A percentile compares a stretch with the other conserved stretches of the same genome.
phyloP scores from a whole-genome alignment of 108 stramenopile species.

The Nannochloropsis oceanica region DNA sequence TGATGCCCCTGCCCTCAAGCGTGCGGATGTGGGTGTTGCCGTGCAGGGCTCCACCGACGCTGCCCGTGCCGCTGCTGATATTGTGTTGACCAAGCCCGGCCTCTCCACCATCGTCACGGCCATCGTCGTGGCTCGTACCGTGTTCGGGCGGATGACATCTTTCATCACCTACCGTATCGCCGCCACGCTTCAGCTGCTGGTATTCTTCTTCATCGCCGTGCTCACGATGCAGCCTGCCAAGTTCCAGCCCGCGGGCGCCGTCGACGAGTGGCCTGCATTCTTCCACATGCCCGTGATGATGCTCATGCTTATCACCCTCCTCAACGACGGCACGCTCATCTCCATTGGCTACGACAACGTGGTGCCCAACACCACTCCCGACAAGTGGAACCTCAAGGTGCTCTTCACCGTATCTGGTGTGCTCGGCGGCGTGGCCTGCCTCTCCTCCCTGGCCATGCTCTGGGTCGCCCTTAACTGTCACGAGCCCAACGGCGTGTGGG shows the following conservation, averaged over 20 bases:
- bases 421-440: constrained; percentile 13
- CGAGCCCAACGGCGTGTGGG: background rate
- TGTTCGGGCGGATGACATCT: constrained; percentile 44
- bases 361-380: no score
- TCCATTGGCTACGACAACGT: no score
- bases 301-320: no score
- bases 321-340: no score
- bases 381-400: constrained; percentile 15
- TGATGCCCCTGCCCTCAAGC: constrained; percentile 64
- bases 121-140: constrained; percentile 50
- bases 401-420: constrained; percentile 9
- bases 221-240: background rate
- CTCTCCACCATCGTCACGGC: constrained; percentile 59
- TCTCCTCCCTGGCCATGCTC: constrained; percentile 8
- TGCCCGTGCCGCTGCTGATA: constrained; percentile 64
- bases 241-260: constrained; percentile 5
- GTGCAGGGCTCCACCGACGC: no score
- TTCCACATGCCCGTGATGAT: no score
- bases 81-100: constrained; percentile 62
- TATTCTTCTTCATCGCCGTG: constrained; percentile 37
- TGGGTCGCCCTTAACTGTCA: background rate
- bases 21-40: no score
- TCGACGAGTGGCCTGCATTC: no score
- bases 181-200: constrained; percentile 53
- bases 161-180: constrained; percentile 36